phyloP scores from a whole-genome alignment of 2,329 filamentous ascomycete species.

The Neocatenulostroma microsporum region DNA sequence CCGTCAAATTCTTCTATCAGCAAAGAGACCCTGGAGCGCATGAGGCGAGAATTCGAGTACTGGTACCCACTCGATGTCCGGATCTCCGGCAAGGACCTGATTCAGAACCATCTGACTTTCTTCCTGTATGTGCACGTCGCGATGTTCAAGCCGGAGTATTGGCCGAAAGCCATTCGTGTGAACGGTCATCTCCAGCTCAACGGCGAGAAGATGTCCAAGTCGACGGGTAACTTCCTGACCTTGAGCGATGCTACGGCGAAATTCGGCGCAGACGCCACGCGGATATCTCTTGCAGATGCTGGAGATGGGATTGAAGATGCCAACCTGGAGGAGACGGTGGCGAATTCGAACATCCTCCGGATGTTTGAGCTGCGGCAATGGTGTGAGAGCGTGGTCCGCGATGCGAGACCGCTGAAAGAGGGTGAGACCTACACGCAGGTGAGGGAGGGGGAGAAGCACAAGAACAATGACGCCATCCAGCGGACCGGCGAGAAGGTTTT shows the following conservation, averaged over 20 bases:
- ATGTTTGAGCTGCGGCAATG: conserved; percentile 79
- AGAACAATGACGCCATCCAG: conserved; percentile 53
- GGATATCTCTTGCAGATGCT: conserved; percentile 86
- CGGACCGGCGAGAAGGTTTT: conserved; percentile 69
- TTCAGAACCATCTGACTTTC: conserved; percentile 93
- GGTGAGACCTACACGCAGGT: conserved; percentile 36
- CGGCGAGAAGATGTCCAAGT: conserved; percentile 98
- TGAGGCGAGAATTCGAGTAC: conserved; percentile 92
- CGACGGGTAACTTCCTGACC: conserved; percentile 94
- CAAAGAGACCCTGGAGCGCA: conserved; percentile 62
- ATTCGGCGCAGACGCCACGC: conserved; percentile 86
- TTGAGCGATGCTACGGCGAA: conserved; percentile 78
- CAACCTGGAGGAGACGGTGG: conserved; percentile 94
- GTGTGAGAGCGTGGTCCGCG: conserved; percentile 76
- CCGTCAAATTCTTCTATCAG: conserved; percentile 57
- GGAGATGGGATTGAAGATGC: conserved; percentile 92
- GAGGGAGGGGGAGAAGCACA: conserved; percentile 37
- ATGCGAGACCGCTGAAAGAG: conserved; percentile 42
- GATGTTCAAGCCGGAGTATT: conserved; percentile 79
- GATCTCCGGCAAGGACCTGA: conserved; percentile 84
- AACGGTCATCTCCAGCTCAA: conserved; percentile 94
- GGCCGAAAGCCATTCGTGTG: conserved; percentile 75
- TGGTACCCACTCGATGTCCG: conserved; percentile 91
- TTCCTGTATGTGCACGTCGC: conserved; percentile 91
- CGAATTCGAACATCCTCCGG: conserved; percentile 82